phyloP scores from a whole-genome alignment of 371 early-diverging fungal genomes.

The Entomophthora muscae region DNA sequence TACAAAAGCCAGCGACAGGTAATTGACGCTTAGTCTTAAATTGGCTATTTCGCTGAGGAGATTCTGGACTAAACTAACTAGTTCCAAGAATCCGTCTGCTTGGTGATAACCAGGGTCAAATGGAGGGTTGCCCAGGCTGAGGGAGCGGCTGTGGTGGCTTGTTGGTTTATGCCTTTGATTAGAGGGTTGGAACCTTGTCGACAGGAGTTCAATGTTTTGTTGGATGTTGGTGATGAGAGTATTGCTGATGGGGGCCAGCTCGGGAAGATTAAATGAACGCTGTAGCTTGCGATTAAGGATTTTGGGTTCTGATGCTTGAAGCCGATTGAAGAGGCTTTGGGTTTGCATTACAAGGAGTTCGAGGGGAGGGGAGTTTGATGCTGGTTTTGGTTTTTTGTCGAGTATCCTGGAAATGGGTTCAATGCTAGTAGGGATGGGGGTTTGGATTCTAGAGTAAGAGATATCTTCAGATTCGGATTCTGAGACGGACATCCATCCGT shows the following conservation, averaged over 20 bases:
- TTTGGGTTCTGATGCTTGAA: not conserved
- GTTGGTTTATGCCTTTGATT: not conserved
- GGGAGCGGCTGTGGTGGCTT: not conserved
- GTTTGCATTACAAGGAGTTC: not conserved
- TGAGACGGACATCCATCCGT: not conserved
- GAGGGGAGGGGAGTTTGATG: not conserved
- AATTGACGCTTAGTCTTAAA: not conserved
- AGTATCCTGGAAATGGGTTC: not conserved
- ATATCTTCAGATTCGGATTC: not conserved
- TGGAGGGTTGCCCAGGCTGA: not conserved
- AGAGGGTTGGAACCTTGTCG: not conserved
- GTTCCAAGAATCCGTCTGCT: not conserved
- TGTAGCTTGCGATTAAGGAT: not conserved
- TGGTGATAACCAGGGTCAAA: too few species aligned
- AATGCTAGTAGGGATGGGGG: not conserved
- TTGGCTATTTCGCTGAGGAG: not conserved
- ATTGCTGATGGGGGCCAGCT: not conserved
- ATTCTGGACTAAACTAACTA: not conserved
- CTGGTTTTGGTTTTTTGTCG: too few species aligned
- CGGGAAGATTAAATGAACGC: not conserved
- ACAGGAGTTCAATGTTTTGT: not conserved
- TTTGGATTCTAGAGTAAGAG: not conserved
- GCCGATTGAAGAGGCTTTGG: not conserved
- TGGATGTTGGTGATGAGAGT: not conserved
- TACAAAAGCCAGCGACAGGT: slow-evolving; percentile 2